Evolutionary conservation across 257 asterid genomes (phyloP), one percentile per base, ranked within the genome.

Genomic region (Solanum tarapatanum): DNA sequence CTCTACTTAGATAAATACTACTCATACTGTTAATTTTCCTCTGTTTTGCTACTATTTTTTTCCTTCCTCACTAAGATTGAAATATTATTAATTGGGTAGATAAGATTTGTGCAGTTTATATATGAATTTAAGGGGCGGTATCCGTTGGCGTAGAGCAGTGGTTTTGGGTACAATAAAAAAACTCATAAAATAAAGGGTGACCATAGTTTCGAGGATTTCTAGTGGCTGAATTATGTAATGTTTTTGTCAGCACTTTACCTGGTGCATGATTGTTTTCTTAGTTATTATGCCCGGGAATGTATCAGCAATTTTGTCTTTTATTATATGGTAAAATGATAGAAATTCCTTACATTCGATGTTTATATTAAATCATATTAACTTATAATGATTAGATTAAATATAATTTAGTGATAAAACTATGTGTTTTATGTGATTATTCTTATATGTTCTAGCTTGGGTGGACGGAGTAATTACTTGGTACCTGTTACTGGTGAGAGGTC

Each of bases 71-170:
- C 41, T 1, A 28, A 80, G 85, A 45, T 45, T 77, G 35, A 33
- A 4, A 60, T 26, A 21, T 33, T 24, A 39, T 77, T 86, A 24
- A 32, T 23, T n/a, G 23, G 9, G 12, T 30, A 11, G 6, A 33
- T 14, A 77, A 85, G 84, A 86, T 62, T 28, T 86, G 60, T 55
- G 82, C 28, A 26, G 8, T 6, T 84, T 82, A 87, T 87, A 89
- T 75, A 89, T 82, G 79, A 48, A 4, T 70, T n/a, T 13, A 5
- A 17, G 3, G 30, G 43, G 68, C 4, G 23, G 43, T 82, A 86
- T 84, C 89, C 33, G 91, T 85, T 89, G 89, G 89, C 87, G 80
- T 28, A 35, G 73, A 39, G 76, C 85, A 8, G 74, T 83, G 86
- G 90, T 89, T 86, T 88, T 48, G 84, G 39, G n/a, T 30, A 79